Conservation (phyloP, 2,329 filamentous ascomycete species). For the Setomelanomma holmii region DNA sequence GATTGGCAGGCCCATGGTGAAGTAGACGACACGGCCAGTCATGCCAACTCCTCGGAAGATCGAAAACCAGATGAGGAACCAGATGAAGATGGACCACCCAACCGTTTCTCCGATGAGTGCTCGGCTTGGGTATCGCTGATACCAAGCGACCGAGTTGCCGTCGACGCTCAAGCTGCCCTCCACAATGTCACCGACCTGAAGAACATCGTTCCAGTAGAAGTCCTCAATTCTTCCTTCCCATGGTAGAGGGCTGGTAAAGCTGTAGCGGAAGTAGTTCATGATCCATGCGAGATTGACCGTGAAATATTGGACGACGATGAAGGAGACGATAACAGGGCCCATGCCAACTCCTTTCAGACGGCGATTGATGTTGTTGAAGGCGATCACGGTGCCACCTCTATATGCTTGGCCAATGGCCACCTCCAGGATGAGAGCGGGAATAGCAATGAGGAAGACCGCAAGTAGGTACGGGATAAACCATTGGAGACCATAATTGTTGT, state of each 20-base stretch:
- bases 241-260: slow-evolving; percentile 62
- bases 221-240: slow-evolving; percentile 61
- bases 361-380: slow-evolving; percentile 60
- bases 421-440: slow-evolving; percentile 63
- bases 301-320: slow-evolving; percentile 65
- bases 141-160: slow-evolving; percentile 51
- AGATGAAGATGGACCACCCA: slow-evolving; percentile 65
- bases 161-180: slow-evolving; percentile 45
- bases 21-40: slow-evolving; percentile 66
- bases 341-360: slow-evolving; percentile 63
- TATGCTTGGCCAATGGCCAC: slow-evolving; percentile 62
- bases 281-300: slow-evolving; percentile 66
- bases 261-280: slow-evolving; percentile 65
- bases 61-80: slow-evolving; percentile 66
- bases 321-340: slow-evolving; percentile 58
- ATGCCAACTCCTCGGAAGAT: slow-evolving; percentile 66
- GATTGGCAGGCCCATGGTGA: slow-evolving; percentile 68
- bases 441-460: slow-evolving; percentile 63
- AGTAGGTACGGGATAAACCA: slow-evolving; percentile 67
- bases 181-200: slow-evolving; percentile 55
- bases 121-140: slow-evolving; percentile 57
- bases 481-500: slow-evolving; percentile 66
- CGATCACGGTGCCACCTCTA: slow-evolving; percentile 62
- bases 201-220: slow-evolving; percentile 60
- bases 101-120: slow-evolving; percentile 63